These are phyloP conservation scores for Gossypium lobatum DNA, from an alignment of 441 rosid genomes.

Conservation along the genomic window DNA sequence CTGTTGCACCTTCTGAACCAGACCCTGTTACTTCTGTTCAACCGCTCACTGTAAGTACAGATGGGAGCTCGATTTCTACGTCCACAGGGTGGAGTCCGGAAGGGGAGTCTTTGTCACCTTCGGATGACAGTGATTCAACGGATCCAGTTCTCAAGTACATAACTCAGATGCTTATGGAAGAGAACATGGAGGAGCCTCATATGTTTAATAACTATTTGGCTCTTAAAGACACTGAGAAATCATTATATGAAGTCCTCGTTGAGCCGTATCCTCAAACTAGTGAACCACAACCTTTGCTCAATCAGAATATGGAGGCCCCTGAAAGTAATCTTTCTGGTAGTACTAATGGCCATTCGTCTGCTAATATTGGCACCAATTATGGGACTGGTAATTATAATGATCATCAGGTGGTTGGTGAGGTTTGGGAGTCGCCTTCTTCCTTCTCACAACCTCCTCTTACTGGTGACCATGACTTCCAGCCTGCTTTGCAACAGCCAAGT, in stretches of 20 bases:
- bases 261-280: slow-evolving; percentile 28
- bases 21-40: slow-evolving; percentile 18
- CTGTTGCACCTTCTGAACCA: slow-evolving; percentile 26
- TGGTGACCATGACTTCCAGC: slow-evolving; percentile 20
- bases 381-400: slow-evolving; percentile 22
- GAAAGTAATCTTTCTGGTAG: slow-evolving; percentile 21
- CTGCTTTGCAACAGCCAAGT: slow-evolving; percentile 18
- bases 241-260: slow-evolving; percentile 53
- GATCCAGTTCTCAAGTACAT: slow-evolving; percentile 55
- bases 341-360: slow-evolving; percentile 11
- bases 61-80: slow-evolving; percentile 1
- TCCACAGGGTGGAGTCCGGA: slow-evolving; percentile 28
- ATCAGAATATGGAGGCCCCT: slow-evolving; percentile 23
- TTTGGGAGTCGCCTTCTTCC: slow-evolving; percentile 21
- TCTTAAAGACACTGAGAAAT: slow-evolving; percentile 61
- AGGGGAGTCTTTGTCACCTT: slow-evolving; percentile 33
- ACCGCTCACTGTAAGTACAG: not conserved
- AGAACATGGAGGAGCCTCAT: slow-evolving; percentile 46
- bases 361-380: not conserved
- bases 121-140: slow-evolving; percentile 43
- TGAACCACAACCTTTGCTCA: slow-evolving; percentile 18
- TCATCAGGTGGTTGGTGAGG: slow-evolving; percentile 31
- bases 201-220: slow-evolving; percentile 46
- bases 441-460: slow-evolving; percentile 25
- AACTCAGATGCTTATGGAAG: slow-evolving; percentile 70